phyloP scores from a whole-genome alignment of 306 rosid species.

The Cicer yamashitae region DNA sequence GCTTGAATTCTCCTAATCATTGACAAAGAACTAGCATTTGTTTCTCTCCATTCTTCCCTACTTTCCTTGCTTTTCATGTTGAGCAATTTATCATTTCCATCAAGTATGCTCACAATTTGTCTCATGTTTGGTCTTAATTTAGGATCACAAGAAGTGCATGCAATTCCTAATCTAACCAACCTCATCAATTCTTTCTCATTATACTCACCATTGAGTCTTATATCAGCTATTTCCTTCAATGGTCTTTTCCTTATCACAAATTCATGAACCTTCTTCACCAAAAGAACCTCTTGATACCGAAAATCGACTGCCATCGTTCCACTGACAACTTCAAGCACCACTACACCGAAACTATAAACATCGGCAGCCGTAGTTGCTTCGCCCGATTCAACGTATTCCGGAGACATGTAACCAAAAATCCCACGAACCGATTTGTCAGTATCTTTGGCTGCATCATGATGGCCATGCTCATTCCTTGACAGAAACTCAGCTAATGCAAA shows the following conservation, averaged over 20 bases:
- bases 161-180: conserved; percentile 69
- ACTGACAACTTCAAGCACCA: conserved; percentile 79
- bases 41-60: conserved; percentile 73
- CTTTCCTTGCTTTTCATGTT: conserved; percentile 55
- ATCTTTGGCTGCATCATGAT: conserved; percentile 54
- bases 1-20: conserved; percentile 83
- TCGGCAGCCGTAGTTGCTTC: conserved; percentile 77
- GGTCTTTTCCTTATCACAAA: conserved; percentile 64
- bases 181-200: conserved; percentile 67
- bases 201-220: conserved; percentile 68
- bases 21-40: conserved; percentile 65
- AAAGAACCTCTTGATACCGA: conserved; percentile 81
- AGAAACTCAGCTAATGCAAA: conserved; percentile 95
- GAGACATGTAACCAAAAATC: conserved; percentile 92
- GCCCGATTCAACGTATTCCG: conserved; percentile 78
- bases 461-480: conserved; percentile 81
- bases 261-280: conserved; percentile 76
- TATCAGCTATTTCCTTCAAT: conserved; percentile 73
- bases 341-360: conserved; percentile 89
- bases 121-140: conserved; percentile 77
- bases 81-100: conserved; percentile 71
- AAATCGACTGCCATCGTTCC: conserved; percentile 92
- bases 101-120: conserved; percentile 77
- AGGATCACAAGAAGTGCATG: conserved; percentile 70
- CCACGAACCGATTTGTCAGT: conserved; percentile 65